Conservation (phyloP, 768 basidiomycete genomes). For the Candolleomyces eurysporus region DNA sequence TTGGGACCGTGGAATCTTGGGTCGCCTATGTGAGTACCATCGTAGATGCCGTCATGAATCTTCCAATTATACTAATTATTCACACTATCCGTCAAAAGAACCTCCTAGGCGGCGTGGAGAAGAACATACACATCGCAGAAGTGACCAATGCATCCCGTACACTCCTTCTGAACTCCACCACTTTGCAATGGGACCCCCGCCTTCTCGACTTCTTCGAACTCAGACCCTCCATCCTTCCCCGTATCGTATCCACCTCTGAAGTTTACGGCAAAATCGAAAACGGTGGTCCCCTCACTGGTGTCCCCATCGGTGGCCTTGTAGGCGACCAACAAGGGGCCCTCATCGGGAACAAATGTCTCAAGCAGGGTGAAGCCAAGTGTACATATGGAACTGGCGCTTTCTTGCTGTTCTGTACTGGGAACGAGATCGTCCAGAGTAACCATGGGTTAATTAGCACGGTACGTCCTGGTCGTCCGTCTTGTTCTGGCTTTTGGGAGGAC, state of each 20-base stretch:
- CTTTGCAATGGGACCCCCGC: constrained; percentile 78
- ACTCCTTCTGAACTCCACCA: constrained; percentile 80
- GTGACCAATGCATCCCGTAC: constrained; percentile 97
- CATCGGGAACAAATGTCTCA: constrained; percentile 93
- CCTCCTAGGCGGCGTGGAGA: constrained; percentile 72
- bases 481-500: too few relatives aligned
- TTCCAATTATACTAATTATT: neutral
- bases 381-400: constrained; percentile 98
- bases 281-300: constrained; percentile 63
- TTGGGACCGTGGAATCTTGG: constrained; percentile 98
- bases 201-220: constrained; percentile 88
- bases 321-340: constrained; percentile 99
- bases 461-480: constrained; percentile 23
- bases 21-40: constrained; percentile 71
- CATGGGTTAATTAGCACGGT: constrained; percentile 92
- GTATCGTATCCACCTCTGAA: constrained; percentile 87
- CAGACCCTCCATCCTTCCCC: constrained; percentile 74
- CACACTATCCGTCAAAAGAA: constrained; percentile 45
- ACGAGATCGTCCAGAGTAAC: constrained; percentile 77
- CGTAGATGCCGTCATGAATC: neutral
- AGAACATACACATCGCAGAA: constrained; percentile 82
- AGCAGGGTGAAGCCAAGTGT: constrained; percentile 92
- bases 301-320: constrained; percentile 88
- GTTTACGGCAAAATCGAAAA: constrained; percentile 76
- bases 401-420: constrained; percentile 91